A percentile compares a stretch with the other conserved stretches of the same genome.
Evolutionary conservation across 2,329 filamentous ascomycete genomes (phyloP).

Genomic region (Magnaporthiopsis rhizophila): DNA sequence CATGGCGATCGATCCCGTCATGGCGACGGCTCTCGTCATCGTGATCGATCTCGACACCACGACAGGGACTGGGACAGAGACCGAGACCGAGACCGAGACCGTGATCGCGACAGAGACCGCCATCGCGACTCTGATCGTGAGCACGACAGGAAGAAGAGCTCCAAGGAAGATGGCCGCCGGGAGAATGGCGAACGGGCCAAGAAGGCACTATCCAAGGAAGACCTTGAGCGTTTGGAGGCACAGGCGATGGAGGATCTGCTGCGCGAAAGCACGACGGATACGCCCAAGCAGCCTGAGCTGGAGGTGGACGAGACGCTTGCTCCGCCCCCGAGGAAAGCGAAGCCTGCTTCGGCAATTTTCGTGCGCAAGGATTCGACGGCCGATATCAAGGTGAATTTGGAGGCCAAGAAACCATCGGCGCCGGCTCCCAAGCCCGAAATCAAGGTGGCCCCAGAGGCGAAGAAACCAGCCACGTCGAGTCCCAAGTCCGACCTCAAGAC

Average conservation of each 20-base stretch:
- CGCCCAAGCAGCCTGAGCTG: conserved; percentile 42
- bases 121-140: conserved; percentile 18
- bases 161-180: conserved; percentile 25
- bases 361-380: conserved; percentile 15
- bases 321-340: conserved; percentile 40
- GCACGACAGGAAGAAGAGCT: conserved; percentile 19
- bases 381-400: conserved; percentile 15
- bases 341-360: conserved; percentile 47
- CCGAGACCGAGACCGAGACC: conserved; percentile 21
- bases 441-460: conserved; percentile 13
- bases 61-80: conserved; percentile 18
- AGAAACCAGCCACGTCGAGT: conserved; percentile 7
- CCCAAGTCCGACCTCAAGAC: conserved; percentile 16
- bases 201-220: conserved; percentile 49
- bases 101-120: conserved; percentile 24
- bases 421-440: not conserved
- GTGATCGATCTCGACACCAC: conserved; percentile 17
- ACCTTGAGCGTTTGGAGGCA: conserved; percentile 48
- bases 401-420: conserved; percentile 10
- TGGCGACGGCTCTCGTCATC: conserved; percentile 10
- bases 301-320: conserved; percentile 49
- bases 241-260: conserved; percentile 51
- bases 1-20: conserved; percentile 21
- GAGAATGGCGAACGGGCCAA: conserved; percentile 37
- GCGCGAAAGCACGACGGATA: conserved; percentile 46